Conservation (phyloP, 2,329 filamentous ascomycete species). For the Aspergillus sp. region DNA sequence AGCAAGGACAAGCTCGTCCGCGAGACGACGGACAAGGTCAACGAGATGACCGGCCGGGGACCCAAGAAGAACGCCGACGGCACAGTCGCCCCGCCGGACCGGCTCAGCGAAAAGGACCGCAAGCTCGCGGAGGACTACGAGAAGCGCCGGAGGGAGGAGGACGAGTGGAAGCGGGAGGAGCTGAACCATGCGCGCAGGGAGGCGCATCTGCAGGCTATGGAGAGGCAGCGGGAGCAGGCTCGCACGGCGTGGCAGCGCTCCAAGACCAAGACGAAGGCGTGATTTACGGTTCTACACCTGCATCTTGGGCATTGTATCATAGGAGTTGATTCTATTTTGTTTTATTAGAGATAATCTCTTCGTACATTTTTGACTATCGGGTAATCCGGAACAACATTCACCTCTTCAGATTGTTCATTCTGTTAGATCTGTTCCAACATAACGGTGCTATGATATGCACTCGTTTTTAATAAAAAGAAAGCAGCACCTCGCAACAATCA, state of each 20-base stretch:
- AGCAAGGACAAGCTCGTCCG: constrained; percentile 28
- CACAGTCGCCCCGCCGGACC: constrained; percentile 22
- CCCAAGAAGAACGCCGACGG: constrained; percentile 29
- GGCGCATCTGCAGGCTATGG: constrained; percentile 31
- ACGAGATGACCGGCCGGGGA: constrained; percentile 30
- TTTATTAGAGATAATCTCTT: constrained; percentile 7
- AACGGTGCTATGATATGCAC: no score
- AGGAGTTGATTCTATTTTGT: constrained; percentile 7
- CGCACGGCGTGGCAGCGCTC: constrained; percentile 19
- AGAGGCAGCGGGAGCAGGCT: constrained; percentile 31
- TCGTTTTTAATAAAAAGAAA: no score
- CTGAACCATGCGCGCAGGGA: constrained; percentile 40
- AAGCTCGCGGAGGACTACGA: constrained; percentile 37
- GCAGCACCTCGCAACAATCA: no score
- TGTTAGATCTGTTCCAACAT: no score
- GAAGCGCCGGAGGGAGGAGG: constrained; percentile 34
- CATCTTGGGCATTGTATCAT: constrained; percentile 26
- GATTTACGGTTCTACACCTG: constrained; percentile 7
- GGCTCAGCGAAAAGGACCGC: constrained; percentile 39
- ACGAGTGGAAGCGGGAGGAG: constrained; percentile 39
- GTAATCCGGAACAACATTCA: not conserved
- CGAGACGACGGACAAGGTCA: constrained; percentile 26
- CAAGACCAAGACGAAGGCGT: constrained; percentile 19
- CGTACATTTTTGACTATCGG: not conserved
- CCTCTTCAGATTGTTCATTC: not conserved